Conservation (phyloP, 139 green algal species). For the Penium margaritaceum region DNA sequence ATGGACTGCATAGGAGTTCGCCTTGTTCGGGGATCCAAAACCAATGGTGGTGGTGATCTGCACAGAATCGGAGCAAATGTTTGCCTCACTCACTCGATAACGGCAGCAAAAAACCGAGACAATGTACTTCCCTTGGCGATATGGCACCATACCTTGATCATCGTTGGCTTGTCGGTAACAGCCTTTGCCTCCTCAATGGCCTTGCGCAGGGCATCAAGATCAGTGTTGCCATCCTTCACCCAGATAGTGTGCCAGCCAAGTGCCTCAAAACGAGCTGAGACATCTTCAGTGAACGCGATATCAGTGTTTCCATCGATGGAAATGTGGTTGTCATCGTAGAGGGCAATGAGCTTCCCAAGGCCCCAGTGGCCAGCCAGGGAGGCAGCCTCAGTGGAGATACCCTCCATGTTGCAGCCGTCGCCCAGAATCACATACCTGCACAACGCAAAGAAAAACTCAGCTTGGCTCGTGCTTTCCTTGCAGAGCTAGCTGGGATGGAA, state of each 20-base stretch:
- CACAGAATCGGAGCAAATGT: too few species aligned
- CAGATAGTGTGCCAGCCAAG: constrained; percentile 56
- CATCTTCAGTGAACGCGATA: constrained; percentile 99
- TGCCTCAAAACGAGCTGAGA: constrained; percentile 76
- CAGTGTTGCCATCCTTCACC: constrained; percentile 89
- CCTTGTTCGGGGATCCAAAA: constrained; percentile 98
- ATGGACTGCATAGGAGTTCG: constrained; percentile 92
- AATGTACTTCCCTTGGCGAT: too few species aligned
- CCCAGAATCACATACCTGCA: constrained; percentile 88
- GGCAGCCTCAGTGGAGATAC: constrained; percentile 90
- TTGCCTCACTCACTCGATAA: too few species aligned
- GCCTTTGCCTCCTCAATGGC: constrained; percentile 78
- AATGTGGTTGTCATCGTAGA: constrained; percentile 99
- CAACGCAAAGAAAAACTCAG: too few species aligned
- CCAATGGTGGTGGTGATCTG: constrained; percentile 87
- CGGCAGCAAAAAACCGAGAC: too few species aligned
- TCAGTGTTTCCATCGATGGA: constrained; percentile 97
- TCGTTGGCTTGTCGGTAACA: constrained; percentile 88
- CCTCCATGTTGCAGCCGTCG: constrained; percentile 99
- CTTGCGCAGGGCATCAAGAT: constrained; percentile 73
- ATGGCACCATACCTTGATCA: constrained; percentile 93
- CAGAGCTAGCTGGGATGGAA: too few species aligned
- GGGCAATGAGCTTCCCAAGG: constrained; percentile 96
- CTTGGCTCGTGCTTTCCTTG: too few species aligned
- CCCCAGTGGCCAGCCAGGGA: constrained; percentile 96